phyloP scores from a whole-genome alignment of 2,329 filamentous ascomycete species.

The Diplocarpon rosae region DNA sequence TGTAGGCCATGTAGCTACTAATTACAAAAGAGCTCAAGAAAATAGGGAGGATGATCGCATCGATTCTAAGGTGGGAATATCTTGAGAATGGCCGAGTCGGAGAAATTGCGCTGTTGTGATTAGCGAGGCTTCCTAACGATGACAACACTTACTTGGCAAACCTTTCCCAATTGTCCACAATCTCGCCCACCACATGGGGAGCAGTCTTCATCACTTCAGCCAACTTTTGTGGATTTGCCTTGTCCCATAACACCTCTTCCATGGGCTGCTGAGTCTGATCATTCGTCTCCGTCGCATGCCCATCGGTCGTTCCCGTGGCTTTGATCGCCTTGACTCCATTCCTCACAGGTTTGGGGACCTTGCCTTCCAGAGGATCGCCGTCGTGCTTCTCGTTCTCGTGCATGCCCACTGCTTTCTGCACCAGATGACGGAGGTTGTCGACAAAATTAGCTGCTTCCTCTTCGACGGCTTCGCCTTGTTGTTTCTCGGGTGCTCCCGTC shows the following conservation, averaged over 20 bases:
- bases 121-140: neutral
- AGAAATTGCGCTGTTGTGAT: conserved; percentile 7
- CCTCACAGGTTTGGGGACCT: conserved; percentile 11
- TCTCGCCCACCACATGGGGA: conserved; percentile 34
- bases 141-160: conserved; percentile 30
- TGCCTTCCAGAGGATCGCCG: conserved; percentile 13
- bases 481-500: conserved; percentile 17
- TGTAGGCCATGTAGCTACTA: conserved; percentile 50
- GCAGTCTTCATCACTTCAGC: conserved; percentile 3
- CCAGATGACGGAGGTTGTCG: conserved; percentile 7
- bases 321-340: conserved; percentile 10
- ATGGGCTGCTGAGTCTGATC: conserved; percentile 16
- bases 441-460: conserved; percentile 18
- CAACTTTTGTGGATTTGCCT: conserved; percentile 11
- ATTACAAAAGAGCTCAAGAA: conserved; percentile 41
- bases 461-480: conserved; percentile 15
- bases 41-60: conserved; percentile 39
- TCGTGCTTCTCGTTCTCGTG: conserved; percentile 12
- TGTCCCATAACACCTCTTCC: conserved; percentile 14
- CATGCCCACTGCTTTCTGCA: conserved; percentile 12
- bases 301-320: conserved; percentile 2
- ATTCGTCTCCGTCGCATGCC: conserved; percentile 8
- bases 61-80: conserved; percentile 42
- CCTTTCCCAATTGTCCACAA: conserved; percentile 41
- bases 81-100: conserved; percentile 42